phyloP scores from a whole-genome alignment of 2,329 filamentous ascomycete species.

The Cladophialophora carrionii region DNA sequence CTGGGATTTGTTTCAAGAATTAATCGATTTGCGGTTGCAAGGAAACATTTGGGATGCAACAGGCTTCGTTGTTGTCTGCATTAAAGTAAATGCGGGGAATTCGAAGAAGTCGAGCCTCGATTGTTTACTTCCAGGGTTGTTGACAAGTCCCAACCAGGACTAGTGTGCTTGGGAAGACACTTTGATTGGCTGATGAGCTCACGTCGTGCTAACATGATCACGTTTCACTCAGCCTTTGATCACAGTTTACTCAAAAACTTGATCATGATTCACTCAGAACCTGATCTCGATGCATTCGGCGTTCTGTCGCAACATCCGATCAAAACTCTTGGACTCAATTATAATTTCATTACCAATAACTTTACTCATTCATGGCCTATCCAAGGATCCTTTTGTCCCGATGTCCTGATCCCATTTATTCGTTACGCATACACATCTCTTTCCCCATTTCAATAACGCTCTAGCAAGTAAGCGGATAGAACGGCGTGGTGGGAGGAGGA shows the following conservation, averaged over 20 bases:
- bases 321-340: not conserved
- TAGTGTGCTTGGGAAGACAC: not conserved
- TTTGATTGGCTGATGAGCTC: constrained; percentile 6
- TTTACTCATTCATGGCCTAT: not conserved
- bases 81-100: constrained; percentile 6
- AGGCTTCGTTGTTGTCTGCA: not conserved
- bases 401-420: not conserved
- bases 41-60: not conserved
- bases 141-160: constrained; percentile 8
- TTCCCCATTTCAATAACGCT: not conserved
- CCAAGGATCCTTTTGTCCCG: not conserved
- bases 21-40: not conserved
- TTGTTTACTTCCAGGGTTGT: constrained; percentile 19
- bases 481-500: constrained; percentile 43
- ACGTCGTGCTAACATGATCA: not conserved
- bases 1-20: not conserved
- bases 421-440: not conserved
- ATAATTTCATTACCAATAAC: constrained; percentile 8
- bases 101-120: not conserved
- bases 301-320: not conserved
- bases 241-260: not conserved
- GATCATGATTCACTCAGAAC: not conserved
- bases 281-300: not conserved
- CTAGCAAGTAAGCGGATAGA: constrained; percentile 47
- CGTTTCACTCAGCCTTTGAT: not conserved